Evolutionary conservation across 768 basidiomycete species (phyloP).

Genomic region (Suillus spraguei): DNA sequence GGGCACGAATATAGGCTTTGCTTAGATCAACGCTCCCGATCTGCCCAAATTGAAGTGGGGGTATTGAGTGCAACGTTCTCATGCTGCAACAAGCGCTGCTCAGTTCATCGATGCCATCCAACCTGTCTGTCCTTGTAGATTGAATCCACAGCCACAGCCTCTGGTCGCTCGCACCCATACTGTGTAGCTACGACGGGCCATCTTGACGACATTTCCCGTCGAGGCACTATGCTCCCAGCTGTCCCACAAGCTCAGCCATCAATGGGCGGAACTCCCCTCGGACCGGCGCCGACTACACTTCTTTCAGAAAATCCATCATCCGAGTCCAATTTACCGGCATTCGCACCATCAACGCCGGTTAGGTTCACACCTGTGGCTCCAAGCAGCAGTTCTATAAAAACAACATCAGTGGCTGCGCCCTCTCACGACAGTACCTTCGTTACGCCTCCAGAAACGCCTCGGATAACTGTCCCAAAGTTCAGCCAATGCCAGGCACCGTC

Average conservation of each 20-base stretch:
- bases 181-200: conserved; percentile 12
- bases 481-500: too few species aligned
- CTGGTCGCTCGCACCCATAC: conserved; percentile 22
- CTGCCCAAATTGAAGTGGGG: background rate
- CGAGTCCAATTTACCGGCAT: conserved; percentile 6
- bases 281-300: too few species aligned
- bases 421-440: too few species aligned
- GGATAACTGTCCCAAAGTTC: too few species aligned
- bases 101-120: conserved; percentile 66
- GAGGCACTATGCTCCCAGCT: too few species aligned
- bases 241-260: too few species aligned
- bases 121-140: conserved; percentile 75
- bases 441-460: too few species aligned
- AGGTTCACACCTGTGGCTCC: conserved; percentile 15
- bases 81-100: conserved; percentile 44
- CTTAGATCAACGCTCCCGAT: conserved; percentile 7
- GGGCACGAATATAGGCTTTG: conserved; percentile 3
- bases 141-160: conserved; percentile 42
- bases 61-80: background rate
- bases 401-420: too few species aligned
- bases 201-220: conserved; percentile 15
- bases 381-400: conserved; percentile 1
- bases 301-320: conserved; percentile 2
- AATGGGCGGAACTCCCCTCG: too few species aligned
- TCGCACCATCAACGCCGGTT: conserved; percentile 12